Percentiles rank a stretch among this genome's conserved stretches.
Conservation (phyloP, 2,329 filamentous ascomycete genomes). For the Fusarium caatingaense region DNA sequence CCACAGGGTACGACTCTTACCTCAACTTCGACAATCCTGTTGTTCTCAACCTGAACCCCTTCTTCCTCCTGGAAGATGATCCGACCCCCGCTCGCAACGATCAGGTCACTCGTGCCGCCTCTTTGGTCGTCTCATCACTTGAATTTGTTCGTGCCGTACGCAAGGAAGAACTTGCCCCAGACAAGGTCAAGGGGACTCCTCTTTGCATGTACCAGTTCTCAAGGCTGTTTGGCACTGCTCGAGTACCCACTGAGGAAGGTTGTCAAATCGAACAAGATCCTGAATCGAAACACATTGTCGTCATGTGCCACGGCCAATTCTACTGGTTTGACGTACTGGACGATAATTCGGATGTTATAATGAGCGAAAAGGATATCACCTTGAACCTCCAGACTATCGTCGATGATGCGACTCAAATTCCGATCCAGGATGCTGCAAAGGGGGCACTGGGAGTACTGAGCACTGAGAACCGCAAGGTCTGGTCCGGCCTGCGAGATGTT, state of each 20-base stretch:
- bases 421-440: slow-evolving; percentile 95
- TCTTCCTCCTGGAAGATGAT: slow-evolving; percentile 97
- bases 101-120: slow-evolving; percentile 93
- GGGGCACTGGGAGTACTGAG: slow-evolving; percentile 92
- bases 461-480: slow-evolving; percentile 95
- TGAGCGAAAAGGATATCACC: slow-evolving; percentile 93
- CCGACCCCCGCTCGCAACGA: slow-evolving; percentile 96
- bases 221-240: slow-evolving; percentile 90
- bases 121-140: slow-evolving; percentile 87
- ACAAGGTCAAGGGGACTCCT: slow-evolving; percentile 83
- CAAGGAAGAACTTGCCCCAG: slow-evolving; percentile 91
- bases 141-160: slow-evolving; percentile 94
- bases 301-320: slow-evolving; percentile 93
- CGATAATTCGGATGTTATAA: slow-evolving; percentile 93
- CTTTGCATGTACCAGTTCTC: slow-evolving; percentile 99
- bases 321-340: slow-evolving; percentile 99
- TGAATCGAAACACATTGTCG: slow-evolving; percentile 90
- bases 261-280: slow-evolving; percentile 97
- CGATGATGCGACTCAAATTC: slow-evolving; percentile 88
- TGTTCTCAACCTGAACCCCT: slow-evolving; percentile 96
- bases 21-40: slow-evolving; percentile 98
- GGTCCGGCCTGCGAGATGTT: slow-evolving; percentile 91
- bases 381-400: slow-evolving; percentile 93
- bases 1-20: slow-evolving; percentile 95
- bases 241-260: slow-evolving; percentile 92